Evolutionary conservation across 495 filamentous ascomycete species (phyloP).

Genomic region (Aeminium ludgeri): DNA sequence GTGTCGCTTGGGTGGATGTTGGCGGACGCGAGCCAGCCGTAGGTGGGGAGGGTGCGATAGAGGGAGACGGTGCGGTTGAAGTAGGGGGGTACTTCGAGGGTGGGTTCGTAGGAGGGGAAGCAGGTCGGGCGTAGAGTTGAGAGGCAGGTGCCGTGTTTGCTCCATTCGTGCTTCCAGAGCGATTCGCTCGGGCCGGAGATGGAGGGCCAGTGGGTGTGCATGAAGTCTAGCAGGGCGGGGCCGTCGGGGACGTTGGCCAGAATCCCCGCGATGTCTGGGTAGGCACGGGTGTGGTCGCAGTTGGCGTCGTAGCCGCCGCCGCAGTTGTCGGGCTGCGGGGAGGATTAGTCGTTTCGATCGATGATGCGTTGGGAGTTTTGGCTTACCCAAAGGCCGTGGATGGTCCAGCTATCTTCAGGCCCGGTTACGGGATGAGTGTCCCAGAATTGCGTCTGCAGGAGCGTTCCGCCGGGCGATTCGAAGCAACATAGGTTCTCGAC

Average conservation of each 20-base stretch:
- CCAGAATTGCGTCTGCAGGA: constrained; percentile 82
- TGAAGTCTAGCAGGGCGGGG: constrained; percentile 48
- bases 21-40: constrained; percentile 33
- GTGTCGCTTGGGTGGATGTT: constrained; percentile 46
- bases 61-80: constrained; percentile 40
- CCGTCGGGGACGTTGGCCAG: constrained; percentile 43
- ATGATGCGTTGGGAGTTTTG: neutral
- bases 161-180: constrained; percentile 77
- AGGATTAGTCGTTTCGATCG: neutral
- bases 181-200: constrained; percentile 44
- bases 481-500: constrained; percentile 53
- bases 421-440: constrained; percentile 54
- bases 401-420: constrained; percentile 63
- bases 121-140: constrained; percentile 54
- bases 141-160: constrained; percentile 65
- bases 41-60: constrained; percentile 47
- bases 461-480: constrained; percentile 53
- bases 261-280: constrained; percentile 54
- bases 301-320: constrained; percentile 61
- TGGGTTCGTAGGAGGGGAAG: constrained; percentile 46
- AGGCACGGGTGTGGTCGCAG: constrained; percentile 50
- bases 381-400: constrained; percentile 61
- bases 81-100: constrained; percentile 46
- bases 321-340: constrained; percentile 55
- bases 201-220: constrained; percentile 67